Evolutionary conservation across 2,329 filamentous ascomycete species (phyloP), one percentile per base, ranked within the genome.

Genomic region (Ophiosphaerella korrae): DNA sequence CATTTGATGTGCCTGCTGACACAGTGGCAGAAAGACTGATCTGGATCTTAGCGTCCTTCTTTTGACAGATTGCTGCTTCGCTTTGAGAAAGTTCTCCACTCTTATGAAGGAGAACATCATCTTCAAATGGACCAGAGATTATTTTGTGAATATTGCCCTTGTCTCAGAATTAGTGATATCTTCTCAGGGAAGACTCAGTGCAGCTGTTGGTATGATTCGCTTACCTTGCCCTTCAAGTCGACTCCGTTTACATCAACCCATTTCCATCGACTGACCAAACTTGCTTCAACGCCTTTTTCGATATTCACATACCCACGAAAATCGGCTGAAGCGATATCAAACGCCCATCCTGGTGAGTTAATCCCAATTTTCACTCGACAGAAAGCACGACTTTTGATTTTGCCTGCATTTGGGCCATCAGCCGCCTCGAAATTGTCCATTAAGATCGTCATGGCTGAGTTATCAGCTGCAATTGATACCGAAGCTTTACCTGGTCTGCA

Each of bases 251-350:
- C 53, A 51, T 66, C 60, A 21, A 65, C 57, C 63, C 64, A 68
- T 42, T 68, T 67, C 66, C 66, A 68, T 14, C 64, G 37, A 45
- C 58, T 65, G 9, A 66, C 63, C 21, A 68, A 47, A 42, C 63
- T 67, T 9, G 51, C 59, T 38, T 64, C 46, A n/a, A 62, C 55
- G 3, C 57, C 52, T 23, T 44, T 41, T 2, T 36, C 51, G 2
- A 60, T 11, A 4, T 51, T 45, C 8, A 60, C 44, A 46, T 55
- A 60, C 3, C 55, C 55, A 18, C 55, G 42, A 26, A 64, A 64
- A 42, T 64, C 61, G 29, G 60, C 57, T 13, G 51, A 50, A 11
- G 40, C 42, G 18, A 64, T 55, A 41, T 62, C 55, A 42, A 64
- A 64, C 1, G 59, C 57, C 52, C 54, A 64, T 5, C 59, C 61